phyloP scores from a whole-genome alignment of 345 rosid species.

The Rhizophora apiculata region DNA sequence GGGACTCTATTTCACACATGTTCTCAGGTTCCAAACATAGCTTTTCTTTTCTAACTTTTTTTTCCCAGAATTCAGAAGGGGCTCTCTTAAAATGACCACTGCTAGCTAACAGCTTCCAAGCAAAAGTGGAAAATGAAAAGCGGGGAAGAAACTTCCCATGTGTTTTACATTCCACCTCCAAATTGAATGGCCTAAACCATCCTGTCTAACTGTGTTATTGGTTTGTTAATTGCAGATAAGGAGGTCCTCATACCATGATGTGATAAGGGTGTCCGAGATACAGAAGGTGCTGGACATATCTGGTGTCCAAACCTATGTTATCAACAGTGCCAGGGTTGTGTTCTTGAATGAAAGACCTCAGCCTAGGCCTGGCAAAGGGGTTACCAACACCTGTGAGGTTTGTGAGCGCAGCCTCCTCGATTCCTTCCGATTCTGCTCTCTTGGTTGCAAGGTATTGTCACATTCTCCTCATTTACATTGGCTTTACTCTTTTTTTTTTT shows the following conservation, averaged over 20 bases:
- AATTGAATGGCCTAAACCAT: not conserved
- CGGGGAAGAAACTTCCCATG: not conserved
- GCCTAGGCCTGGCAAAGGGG: conserved; percentile 91
- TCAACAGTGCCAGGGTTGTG: conserved; percentile 89
- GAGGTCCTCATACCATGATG: conserved; percentile 93
- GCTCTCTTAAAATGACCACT: not conserved
- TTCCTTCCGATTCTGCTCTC: conserved; percentile 90
- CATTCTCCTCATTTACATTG: not conserved
- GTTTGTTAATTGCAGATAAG: conserved; percentile 53
- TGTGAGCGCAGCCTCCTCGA: conserved; percentile 89
- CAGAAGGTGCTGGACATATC: conserved; percentile 81
- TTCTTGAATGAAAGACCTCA: conserved; percentile 88
- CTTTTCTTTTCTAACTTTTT: too few species aligned
- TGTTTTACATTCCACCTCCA: too few species aligned
- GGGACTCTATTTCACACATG: too few species aligned
- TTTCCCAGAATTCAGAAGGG: not conserved
- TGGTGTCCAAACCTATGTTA: conserved; percentile 80
- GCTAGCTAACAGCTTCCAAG: too few species aligned
- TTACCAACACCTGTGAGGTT: conserved; percentile 82
- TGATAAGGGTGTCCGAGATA: conserved; percentile 84
- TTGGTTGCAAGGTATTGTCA: conserved; percentile 69
- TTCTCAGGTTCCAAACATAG: too few species aligned
- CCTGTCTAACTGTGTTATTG: not conserved
- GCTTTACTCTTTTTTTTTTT: not conserved
- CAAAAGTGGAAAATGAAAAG: too few species aligned